phyloP scores from a whole-genome alignment of 805 yeast species.

The Myxozyma monticola region DNA sequence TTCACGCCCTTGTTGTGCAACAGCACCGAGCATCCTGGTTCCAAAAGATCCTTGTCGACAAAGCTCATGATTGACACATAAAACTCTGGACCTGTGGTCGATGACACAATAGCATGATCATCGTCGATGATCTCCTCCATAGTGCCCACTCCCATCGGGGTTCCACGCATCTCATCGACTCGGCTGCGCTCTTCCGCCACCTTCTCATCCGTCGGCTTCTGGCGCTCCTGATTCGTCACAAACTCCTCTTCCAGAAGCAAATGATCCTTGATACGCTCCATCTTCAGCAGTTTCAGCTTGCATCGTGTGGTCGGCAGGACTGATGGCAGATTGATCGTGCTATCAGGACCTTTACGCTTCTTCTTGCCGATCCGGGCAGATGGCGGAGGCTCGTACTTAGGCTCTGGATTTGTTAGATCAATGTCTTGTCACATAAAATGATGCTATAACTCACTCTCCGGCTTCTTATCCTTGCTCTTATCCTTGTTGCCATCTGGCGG shows the following conservation, averaged over 20 bases:
- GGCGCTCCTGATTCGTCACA: conserved; percentile 88
- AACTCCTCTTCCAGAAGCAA: conserved; percentile 87
- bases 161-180: conserved; percentile 92
- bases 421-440: not conserved
- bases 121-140: conserved; percentile 97
- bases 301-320: conserved; percentile 94
- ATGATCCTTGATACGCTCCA: conserved; percentile 97
- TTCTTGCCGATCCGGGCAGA: conserved; percentile 90
- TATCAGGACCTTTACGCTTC: conserved; percentile 81
- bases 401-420: conserved; percentile 55
- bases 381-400: conserved; percentile 98
- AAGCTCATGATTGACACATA: conserved; percentile 93
- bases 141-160: conserved; percentile 95
- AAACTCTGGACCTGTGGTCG: conserved; percentile 95
- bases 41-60: conserved; percentile 92
- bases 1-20: conserved; percentile 94
- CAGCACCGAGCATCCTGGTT: conserved; percentile 95
- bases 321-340: conserved; percentile 80
- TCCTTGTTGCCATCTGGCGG: conserved; percentile 40
- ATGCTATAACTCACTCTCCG: conserved; percentile 35
- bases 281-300: conserved; percentile 81
- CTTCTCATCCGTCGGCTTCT: conserved; percentile 94
- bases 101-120: conserved; percentile 97
- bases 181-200: conserved; percentile 95
- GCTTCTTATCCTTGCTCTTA: conserved; percentile 34